These are phyloP conservation scores for Chaetoceros muelleri DNA, from an alignment of 108 stramenopile genomes.

Conservation along the genomic window DNA sequence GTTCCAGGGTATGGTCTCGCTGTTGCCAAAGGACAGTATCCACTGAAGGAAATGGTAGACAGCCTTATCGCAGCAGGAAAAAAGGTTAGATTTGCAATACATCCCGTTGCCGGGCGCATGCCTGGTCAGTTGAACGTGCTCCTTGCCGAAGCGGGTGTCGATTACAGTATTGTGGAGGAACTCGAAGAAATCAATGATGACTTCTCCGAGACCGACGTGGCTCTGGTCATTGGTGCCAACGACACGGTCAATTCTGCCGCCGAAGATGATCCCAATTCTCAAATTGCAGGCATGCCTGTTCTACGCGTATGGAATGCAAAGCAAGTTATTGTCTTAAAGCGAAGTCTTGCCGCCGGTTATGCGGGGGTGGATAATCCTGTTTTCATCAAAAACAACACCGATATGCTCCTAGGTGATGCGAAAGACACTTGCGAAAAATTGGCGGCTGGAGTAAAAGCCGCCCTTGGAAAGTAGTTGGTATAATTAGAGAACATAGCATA, in stretches of 20 bases:
- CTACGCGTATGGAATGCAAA: conserved; percentile 95
- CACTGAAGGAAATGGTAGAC: conserved; percentile 91
- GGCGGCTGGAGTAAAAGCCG: conserved; percentile 60
- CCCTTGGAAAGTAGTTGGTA: no score
- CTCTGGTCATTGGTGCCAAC: conserved; percentile 96
- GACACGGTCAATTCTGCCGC: conserved; percentile 98
- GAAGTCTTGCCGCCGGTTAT: conserved; percentile 94
- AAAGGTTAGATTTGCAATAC: conserved; percentile 91
- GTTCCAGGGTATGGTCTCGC: conserved; percentile 98
- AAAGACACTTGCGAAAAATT: conserved; percentile 91
- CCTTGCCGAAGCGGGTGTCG: conserved; percentile 98
- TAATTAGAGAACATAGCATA: no score
- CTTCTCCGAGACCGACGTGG: conserved; percentile 85
- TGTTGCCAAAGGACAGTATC: conserved; percentile 97
- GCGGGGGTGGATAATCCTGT: conserved; percentile 98
- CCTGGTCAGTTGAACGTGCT: conserved; percentile 98
- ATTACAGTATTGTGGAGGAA: conserved; percentile 98
- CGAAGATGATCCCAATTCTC: conserved; percentile 94
- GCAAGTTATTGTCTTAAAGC: conserved; percentile 99
- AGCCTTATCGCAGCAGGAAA: conserved; percentile 78
- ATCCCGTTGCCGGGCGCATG: conserved; percentile 99
- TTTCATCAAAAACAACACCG: conserved; percentile 96
- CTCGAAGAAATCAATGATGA: conserved; percentile 98
- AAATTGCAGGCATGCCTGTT: conserved; percentile 96
- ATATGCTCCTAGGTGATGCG: conserved; percentile 95